Base-by-base conservation (phyloP, 2,329 filamentous ascomycete species). In the Penicillium brasilianum region DNA sequence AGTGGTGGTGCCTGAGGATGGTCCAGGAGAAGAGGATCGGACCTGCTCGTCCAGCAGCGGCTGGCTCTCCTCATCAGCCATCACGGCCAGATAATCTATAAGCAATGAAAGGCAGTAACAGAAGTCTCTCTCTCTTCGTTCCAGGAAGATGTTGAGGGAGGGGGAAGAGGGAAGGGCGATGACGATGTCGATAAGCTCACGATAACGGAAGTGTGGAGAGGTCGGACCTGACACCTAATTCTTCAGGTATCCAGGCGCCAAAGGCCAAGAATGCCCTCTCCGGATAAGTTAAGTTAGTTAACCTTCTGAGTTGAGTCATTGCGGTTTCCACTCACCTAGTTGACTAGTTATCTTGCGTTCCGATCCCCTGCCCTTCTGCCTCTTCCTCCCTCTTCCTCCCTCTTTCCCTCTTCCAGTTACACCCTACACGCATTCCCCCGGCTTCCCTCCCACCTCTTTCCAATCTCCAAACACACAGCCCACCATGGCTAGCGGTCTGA, bases 41-140 rank as follows among this genome's bases (percentile, higher is more conserved):
- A 63, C 62, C 37, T 68, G 63, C 62, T 67, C 68, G 58, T 67
- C 66, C 60, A 76, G 64, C 56, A 76, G 66, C 65, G 72, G 72
- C 63, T 61, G 63, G 50, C 60, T 70, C 63, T 65, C 67, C 69
- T 77, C 76, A 49, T 77, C 72, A 64, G 69, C 68, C 76, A 77
- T 77, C 48, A 59, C 60, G 67, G 70, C 68, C 57, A 44, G 41
- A 13, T 18, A 54, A n/a, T 41, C 30, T 36, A 52, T 22, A 60
- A 32, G 53, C 59, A 57, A 25, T 28, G 59, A 37, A 37, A 8
- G 25, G 10, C 36, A 25, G 28, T 18, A 43, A 36, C 16, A 44
- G 51, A 25, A 30, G 55, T 60, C 20, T 34, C 55, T 18, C 18
- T 25, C 30, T 37, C 18, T 9, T 2, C 10, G 32, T 34, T 37